Base-by-base conservation (phyloP, 2,329 filamentous ascomycete genomes). In the Ceratocystis diversiconidia region DNA sequence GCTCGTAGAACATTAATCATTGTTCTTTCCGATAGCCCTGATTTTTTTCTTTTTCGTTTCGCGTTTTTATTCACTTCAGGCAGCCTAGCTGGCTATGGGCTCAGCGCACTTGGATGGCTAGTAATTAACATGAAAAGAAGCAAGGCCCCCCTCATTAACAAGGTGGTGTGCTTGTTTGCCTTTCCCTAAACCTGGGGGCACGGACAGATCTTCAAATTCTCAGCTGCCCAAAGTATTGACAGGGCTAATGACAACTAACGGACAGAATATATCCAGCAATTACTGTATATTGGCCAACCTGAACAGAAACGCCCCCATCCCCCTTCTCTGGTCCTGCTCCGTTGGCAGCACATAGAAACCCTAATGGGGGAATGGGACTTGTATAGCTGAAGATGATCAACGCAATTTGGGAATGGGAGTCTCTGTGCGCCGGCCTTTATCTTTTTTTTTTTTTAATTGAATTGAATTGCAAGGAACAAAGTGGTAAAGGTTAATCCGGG, bases 191-290 rank as follows among this genome's bases (percentile, higher is more conserved):
- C 22, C n/a, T 50, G 46, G 28, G 52, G 22, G 52, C 52, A 57
- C 52, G 25, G 52, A 57, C 52, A 30, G 22, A 17, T 30, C 52
- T 7, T 28, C 7, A 30, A 57, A 28, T 30, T 57, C 52, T 57
- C 52, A 57, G 52, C 52, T 57, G n/a, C 10, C 52, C 5, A 25
- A n/a, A 57, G 52, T 57, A 57, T 57, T 30, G 52, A 57, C 52
- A 57, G 52, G 52, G 52, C 28, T 12, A 17, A 28, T 57, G 52
- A 57, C 52, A 57, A 57, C 52, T 57, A 57, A 57, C 32, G 52
- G 52, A 32, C 25, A 28, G 15, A 25, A 57, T 57, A 30, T 55
- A 25, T 19, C 19, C 8, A 25, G 50, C 25, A 22, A 28, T 12
- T 55, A 15, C 22, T 55, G 19, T 19, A 55, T 55, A 25, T 55